Percentiles rank a stretch among this genome's conserved stretches.
Evolutionary conservation across 495 filamentous ascomycete genomes (phyloP).

Genomic region (Copromyces sp.): DNA sequence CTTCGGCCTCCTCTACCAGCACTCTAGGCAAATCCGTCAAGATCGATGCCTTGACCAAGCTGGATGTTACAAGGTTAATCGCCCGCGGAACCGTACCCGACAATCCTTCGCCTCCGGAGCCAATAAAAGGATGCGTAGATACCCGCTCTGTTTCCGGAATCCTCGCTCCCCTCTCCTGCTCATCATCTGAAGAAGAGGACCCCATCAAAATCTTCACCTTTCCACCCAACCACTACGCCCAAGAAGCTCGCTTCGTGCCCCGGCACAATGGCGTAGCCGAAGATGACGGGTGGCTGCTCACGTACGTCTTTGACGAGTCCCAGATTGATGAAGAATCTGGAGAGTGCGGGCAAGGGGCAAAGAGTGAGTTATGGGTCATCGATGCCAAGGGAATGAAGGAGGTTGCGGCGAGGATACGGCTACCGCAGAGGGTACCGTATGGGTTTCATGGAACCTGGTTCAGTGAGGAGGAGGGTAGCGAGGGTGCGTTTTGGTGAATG

Average conservation of each 20-base stretch:
- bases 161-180: constrained; percentile 23
- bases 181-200: constrained; percentile 30
- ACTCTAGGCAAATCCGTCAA: constrained; percentile 47
- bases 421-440: constrained; percentile 58
- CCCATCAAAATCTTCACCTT: constrained; percentile 47
- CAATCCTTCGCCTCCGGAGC: constrained; percentile 5
- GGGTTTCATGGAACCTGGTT: constrained; percentile 61
- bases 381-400: constrained; percentile 48
- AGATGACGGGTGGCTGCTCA: constrained; percentile 53
- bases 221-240: constrained; percentile 48
- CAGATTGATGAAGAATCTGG: constrained; percentile 39
- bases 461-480: constrained; percentile 19
- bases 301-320: constrained; percentile 46
- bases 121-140: constrained; percentile 7
- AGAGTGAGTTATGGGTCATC: constrained; percentile 55
- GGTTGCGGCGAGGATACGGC: constrained; percentile 40
- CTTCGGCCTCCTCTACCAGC: constrained; percentile 32
- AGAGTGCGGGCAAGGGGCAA: constrained; percentile 28
- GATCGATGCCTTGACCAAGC: constrained; percentile 51
- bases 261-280: constrained; percentile 25
- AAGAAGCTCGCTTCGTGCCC: constrained; percentile 54
- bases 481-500: not conserved
- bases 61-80: constrained; percentile 42
- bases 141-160: constrained; percentile 7
- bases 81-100: constrained; percentile 19